A percentile compares a stretch with the other conserved stretches of the same genome.
These are phyloP conservation scores for Hyphopichia buzzinii DNA, from an alignment of 1,139 yeast species.

Conservation along the genomic window DNA sequence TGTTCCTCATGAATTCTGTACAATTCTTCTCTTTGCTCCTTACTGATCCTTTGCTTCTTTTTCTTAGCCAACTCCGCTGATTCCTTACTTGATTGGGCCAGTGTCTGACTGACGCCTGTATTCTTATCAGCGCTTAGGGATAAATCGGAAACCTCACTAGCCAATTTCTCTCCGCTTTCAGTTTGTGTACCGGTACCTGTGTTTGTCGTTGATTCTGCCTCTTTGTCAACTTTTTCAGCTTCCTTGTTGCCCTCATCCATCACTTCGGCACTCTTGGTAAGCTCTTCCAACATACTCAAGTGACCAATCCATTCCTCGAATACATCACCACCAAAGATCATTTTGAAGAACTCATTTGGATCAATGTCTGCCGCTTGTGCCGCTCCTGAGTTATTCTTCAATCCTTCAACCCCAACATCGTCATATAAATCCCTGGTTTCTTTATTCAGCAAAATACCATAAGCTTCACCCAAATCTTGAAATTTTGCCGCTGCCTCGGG, in stretches of 20 bases:
- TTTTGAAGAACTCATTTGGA: slow-evolving; percentile 59
- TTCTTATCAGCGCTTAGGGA: slow-evolving; percentile 1
- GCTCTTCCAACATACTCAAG: slow-evolving; percentile 76
- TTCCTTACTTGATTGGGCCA: background rate
- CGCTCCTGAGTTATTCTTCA: slow-evolving; percentile 26
- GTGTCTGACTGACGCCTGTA: slow-evolving; percentile 4
- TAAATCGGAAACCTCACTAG: slow-evolving; percentile 6
- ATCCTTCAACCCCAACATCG: slow-evolving; percentile 44
- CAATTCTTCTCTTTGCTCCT: slow-evolving; percentile 56
- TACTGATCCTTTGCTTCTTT: slow-evolving; percentile 40
- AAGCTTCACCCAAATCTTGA: slow-evolving; percentile 72
- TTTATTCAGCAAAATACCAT: slow-evolving; percentile 38
- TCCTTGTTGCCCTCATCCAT: slow-evolving; percentile 32
- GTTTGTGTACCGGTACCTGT: background rate
- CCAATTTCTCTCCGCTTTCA: background rate
- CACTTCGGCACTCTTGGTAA: slow-evolving; percentile 69
- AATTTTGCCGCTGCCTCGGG: slow-evolving; percentile 93
- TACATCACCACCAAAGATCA: slow-evolving; percentile 82
- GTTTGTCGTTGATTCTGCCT: background rate
- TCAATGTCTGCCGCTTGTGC: slow-evolving; percentile 29
- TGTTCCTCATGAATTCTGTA: slow-evolving; percentile 54
- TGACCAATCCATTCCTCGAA: slow-evolving; percentile 79
- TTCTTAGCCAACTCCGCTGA: slow-evolving; percentile 10
- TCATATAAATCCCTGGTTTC: slow-evolving; percentile 40
- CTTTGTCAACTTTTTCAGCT: slow-evolving; percentile 5